Evolutionary conservation across 805 yeast genomes (phyloP), one percentile per base, ranked within the genome.

Genomic region (Candida pseudoglaebosa): DNA sequence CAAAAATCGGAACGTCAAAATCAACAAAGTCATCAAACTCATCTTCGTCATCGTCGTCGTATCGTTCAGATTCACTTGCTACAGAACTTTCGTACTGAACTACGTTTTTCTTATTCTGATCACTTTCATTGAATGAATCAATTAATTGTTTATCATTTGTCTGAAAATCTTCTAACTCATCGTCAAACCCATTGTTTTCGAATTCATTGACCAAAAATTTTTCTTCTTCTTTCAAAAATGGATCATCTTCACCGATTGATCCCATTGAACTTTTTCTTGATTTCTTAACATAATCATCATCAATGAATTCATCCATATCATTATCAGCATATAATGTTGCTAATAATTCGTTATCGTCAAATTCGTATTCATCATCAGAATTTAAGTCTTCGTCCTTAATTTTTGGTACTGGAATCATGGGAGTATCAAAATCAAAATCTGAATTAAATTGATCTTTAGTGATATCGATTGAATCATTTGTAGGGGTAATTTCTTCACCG

Each of bases 291-390:
- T 21, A 24, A 14, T 38, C 31, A 4, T 37, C 38, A 10, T 42
- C 35, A 18, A 49, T 40, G 40, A 67, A 66, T 39, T 68, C 73
- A 29, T 66, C 73, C 13, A 61, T 40, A 42, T 69, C 75, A 36
- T 67, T 67, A 40, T 70, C 76, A 1, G 71, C 75, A 45, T 70
- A 73, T 24, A 70, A 52, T 2, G 75, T 70, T 13, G 74, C 75
- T 31, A 69, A 53, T 22, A 69, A 52, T 43, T 67, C 75, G 44
- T 69, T 67, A 45, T 69, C 75, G 48, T 69, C 81, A 42, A 75
- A 70, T 47, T 75, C 81, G 48, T 81, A 80, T 50, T 80, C 90
- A 8, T 78, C 87, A 40, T 80, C 88, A 0, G 83, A 76, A 41
- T 62, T 63, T 31, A 66, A 48, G 34, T 67, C 75, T 19, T 64